These are phyloP conservation scores for Candida dajiaensis DNA, from an alignment of 805 yeast genomes.

Conservation along the genomic window DNA sequence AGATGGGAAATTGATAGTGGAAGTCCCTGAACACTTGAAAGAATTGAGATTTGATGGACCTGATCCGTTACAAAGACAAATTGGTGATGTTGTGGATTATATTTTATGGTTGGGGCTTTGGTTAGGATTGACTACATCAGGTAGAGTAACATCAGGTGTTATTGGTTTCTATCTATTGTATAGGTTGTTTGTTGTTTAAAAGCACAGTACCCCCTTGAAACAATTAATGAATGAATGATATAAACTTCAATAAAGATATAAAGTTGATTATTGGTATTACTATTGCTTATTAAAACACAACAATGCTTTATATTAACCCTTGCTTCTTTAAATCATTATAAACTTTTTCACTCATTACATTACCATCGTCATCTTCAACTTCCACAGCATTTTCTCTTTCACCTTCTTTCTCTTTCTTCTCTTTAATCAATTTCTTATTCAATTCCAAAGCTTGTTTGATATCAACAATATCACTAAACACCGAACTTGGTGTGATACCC, in stretches of 20 bases:
- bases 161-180: not conserved
- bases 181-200: not conserved
- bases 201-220: too few relatives aligned
- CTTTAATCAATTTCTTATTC: conserved; percentile 38
- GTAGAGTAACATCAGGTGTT: not conserved
- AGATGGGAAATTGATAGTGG: not conserved
- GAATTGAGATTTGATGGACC: not conserved
- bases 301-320: conserved; percentile 52
- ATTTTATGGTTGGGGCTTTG: not conserved
- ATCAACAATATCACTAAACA: conserved; percentile 56
- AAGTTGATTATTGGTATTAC: not conserved
- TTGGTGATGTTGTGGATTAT: not conserved
- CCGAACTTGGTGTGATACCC: conserved; percentile 52
- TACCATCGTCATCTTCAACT: conserved; percentile 90
- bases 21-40: not conserved
- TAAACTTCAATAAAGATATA: too few relatives aligned
- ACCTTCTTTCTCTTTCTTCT: conserved; percentile 11
- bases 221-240: not conserved
- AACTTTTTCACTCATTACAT: conserved; percentile 80
- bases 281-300: not conserved
- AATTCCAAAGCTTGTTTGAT: conserved; percentile 65
- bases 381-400: conserved; percentile 57
- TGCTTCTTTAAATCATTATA: conserved; percentile 83
- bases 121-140: not conserved
- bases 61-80: not conserved